Conservation (phyloP, 352 stramenopile species). For the Globisporangium cystogenes region DNA sequence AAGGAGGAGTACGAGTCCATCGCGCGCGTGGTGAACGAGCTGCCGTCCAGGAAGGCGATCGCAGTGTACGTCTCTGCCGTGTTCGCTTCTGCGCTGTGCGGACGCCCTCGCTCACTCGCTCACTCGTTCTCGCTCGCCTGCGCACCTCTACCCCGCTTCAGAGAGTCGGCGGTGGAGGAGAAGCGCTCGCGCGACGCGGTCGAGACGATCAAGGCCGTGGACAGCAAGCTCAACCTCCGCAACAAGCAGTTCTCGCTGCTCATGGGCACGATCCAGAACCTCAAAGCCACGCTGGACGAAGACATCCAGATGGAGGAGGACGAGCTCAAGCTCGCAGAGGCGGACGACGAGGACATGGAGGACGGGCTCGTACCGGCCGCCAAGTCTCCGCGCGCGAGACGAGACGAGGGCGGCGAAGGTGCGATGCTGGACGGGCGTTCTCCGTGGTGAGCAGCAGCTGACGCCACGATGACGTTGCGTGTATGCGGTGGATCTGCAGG, state of each 20-base stretch:
- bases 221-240: constrained; percentile 58
- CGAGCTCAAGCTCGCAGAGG: constrained; percentile 23
- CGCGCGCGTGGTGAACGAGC: constrained; percentile 74
- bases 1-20: constrained; percentile 89
- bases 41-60: constrained; percentile 60
- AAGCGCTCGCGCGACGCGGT: constrained; percentile 52
- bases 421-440: background rate
- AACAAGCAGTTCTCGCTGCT: constrained; percentile 80
- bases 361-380: constrained; percentile 12
- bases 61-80: constrained; percentile 26
- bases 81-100: background rate
- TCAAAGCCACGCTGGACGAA: constrained; percentile 75
- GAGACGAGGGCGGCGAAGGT: constrained; percentile 1
- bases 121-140: background rate
- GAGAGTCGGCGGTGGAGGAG: constrained; percentile 53
- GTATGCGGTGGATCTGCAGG: constrained; percentile 5
- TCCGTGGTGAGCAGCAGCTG: background rate
- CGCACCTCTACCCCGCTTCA: constrained; percentile 10
- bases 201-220: constrained; percentile 42
- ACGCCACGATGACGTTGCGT: background rate
- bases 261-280: constrained; percentile 81
- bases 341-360: constrained; percentile 75
- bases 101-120: background rate
- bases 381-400: constrained; percentile 11
- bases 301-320: constrained; percentile 58